These are phyloP conservation scores for Aspergillus sp. DNA, from an alignment of 2,329 filamentous ascomycete genomes.

Conservation along the genomic window DNA sequence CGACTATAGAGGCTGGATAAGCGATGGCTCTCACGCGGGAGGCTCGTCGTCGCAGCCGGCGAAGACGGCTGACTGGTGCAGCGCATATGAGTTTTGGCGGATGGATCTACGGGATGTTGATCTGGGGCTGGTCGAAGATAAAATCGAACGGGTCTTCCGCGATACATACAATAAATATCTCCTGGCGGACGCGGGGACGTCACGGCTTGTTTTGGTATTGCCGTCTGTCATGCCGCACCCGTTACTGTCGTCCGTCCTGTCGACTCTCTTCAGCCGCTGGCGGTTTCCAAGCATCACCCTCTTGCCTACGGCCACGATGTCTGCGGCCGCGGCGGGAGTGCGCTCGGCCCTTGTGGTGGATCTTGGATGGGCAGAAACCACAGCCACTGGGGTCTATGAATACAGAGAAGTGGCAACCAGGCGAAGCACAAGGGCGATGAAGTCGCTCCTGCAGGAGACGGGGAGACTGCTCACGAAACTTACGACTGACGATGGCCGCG, in stretches of 20 bases:
- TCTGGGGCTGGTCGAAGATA: slow-evolving; percentile 72
- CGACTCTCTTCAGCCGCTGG: slow-evolving; percentile 71
- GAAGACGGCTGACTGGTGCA: slow-evolving; percentile 35
- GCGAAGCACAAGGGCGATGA: slow-evolving; percentile 66
- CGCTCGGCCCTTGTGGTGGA: slow-evolving; percentile 82
- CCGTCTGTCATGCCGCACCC: slow-evolving; percentile 70
- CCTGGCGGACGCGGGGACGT: slow-evolving; percentile 52
- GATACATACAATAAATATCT: slow-evolving; percentile 73
- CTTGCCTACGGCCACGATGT: slow-evolving; percentile 65
- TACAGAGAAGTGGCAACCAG: slow-evolving; percentile 68
- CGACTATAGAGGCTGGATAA: slow-evolving; percentile 66
- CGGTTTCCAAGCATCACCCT: slow-evolving; percentile 73
- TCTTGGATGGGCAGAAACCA: slow-evolving; percentile 85
- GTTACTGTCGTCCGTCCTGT: slow-evolving; percentile 63
- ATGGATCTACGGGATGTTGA: slow-evolving; percentile 65
- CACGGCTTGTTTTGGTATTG: slow-evolving; percentile 64
- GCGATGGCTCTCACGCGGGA: slow-evolving; percentile 44
- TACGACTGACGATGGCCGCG: slow-evolving; percentile 15
- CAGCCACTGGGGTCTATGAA: slow-evolving; percentile 79
- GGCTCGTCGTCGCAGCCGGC: slow-evolving; percentile 18
- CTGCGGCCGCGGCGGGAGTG: slow-evolving; percentile 67
- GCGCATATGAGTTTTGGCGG: slow-evolving; percentile 61
- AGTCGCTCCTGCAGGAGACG: slow-evolving; percentile 59
- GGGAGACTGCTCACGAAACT: slow-evolving; percentile 35
- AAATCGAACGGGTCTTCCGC: slow-evolving; percentile 70